Percentiles rank a stretch among this genome's conserved stretches.
Conservation (phyloP, 208 protist species). For the Trypanosoma mega region DNA sequence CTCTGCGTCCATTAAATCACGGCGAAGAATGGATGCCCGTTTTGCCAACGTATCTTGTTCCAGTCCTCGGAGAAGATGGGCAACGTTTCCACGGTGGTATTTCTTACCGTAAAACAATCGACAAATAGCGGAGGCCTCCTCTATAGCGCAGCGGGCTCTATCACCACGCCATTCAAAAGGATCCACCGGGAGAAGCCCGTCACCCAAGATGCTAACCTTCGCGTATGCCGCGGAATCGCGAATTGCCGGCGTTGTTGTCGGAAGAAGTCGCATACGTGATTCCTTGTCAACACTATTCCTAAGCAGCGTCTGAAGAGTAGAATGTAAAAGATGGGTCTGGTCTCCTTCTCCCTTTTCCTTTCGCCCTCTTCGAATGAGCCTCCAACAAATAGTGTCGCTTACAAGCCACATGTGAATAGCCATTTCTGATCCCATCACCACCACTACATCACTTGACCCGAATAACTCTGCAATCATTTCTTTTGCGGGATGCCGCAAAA, state of each 20-base stretch:
- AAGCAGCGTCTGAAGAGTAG: constrained; percentile 27
- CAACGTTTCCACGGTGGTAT: constrained; percentile 77
- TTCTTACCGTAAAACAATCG: constrained; percentile 77
- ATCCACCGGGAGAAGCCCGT: constrained; percentile 79
- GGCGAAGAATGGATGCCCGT: constrained; percentile 59
- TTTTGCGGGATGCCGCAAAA: constrained; percentile 20
- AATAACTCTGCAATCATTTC: constrained; percentile 34
- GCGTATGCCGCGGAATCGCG: constrained; percentile 44
- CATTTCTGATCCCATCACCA: constrained; percentile 52
- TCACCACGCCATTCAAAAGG: constrained; percentile 86
- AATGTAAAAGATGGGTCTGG: constrained; percentile 12
- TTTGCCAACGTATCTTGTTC: constrained; percentile 74
- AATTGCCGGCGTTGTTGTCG: constrained; percentile 69
- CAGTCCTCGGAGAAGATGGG: constrained; percentile 50
- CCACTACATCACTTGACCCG: constrained; percentile 40
- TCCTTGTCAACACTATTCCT: constrained; percentile 25
- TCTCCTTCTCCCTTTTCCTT: constrained; percentile 8
- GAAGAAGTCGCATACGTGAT: constrained; percentile 34
- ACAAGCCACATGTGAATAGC: constrained; percentile 66
- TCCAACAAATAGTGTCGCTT: constrained; percentile 33
- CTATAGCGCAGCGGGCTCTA: constrained; percentile 55
- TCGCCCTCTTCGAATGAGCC: constrained; percentile 35
- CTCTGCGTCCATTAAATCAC: constrained; percentile 73
- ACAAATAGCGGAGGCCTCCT: constrained; percentile 74
- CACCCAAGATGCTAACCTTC: constrained; percentile 56